Conservation (phyloP, 495 filamentous ascomycete species). For the Aspergillus ostianus region DNA sequence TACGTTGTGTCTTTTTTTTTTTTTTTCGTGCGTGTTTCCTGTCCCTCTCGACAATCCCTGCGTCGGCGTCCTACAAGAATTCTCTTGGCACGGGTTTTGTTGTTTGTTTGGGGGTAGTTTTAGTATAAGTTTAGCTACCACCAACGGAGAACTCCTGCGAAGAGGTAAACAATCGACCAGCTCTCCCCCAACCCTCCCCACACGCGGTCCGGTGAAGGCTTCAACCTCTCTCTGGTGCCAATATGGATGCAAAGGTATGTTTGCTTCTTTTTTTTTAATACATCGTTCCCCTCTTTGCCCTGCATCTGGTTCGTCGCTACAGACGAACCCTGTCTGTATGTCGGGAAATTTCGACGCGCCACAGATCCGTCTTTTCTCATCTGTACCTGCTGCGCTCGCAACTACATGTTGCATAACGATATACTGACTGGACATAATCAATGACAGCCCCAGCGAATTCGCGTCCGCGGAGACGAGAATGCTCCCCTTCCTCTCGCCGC, state of each 20-base stretch:
- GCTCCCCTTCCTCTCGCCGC: slow-evolving; percentile 46
- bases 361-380: neutral
- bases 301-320: neutral
- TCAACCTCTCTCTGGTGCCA: slow-evolving; percentile 7
- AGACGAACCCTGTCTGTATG: neutral
- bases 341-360: slow-evolving; percentile 14
- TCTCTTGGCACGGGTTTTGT: slow-evolving; percentile 21
- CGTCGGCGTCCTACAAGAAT: slow-evolving; percentile 4
- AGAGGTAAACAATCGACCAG: slow-evolving; percentile 33
- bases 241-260: slow-evolving; percentile 48
- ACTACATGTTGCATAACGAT: slow-evolving; percentile 1
- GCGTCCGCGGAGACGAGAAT: slow-evolving; percentile 75
- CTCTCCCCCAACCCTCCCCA: slow-evolving; percentile 8
- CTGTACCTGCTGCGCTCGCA: slow-evolving; percentile 8
- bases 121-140: slow-evolving; percentile 25
- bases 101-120: slow-evolving; percentile 32
- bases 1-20: neutral
- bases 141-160: slow-evolving; percentile 16
- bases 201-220: slow-evolving; percentile 14
- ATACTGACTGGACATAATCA: slow-evolving; percentile 10
- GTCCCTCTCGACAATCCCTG: neutral
- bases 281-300: neutral
- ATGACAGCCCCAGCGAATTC: slow-evolving; percentile 70
- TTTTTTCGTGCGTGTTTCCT: neutral
- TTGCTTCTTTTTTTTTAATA: slow-evolving; percentile 6